A percentile compares a stretch with the other conserved stretches of the same genome.
These are phyloP conservation scores for Tuber aestivum DNA, from an alignment of 495 filamentous ascomycete genomes.

Conservation along the genomic window DNA sequence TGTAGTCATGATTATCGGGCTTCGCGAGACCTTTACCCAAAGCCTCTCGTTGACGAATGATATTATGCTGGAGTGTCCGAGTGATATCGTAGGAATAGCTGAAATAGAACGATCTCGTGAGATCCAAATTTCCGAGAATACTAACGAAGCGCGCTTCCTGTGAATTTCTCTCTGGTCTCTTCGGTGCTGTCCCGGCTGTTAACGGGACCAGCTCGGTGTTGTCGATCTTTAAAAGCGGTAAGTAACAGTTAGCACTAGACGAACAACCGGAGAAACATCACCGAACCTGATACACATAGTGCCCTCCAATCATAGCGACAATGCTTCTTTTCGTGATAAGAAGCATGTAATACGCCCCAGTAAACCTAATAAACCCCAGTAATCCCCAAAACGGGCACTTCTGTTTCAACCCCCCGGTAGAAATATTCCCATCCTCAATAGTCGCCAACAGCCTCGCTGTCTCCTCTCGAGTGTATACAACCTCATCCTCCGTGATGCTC, in stretches of 20 bases:
- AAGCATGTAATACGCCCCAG: constrained; percentile 95
- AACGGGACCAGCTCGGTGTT: constrained; percentile 89
- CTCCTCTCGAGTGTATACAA: constrained; percentile 84
- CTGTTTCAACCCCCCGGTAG: constrained; percentile 81
- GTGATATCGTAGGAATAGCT: constrained; percentile 98
- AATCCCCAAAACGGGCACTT: constrained; percentile 90
- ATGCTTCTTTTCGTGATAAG: constrained; percentile 92
- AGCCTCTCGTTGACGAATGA: constrained; percentile 68
- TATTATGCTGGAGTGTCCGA: constrained; percentile 84
- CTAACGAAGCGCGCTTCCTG: constrained; percentile 85
- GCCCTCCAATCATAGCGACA: constrained; percentile 90
- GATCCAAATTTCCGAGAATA: constrained; percentile 83
- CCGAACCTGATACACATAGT: constrained; percentile 74
- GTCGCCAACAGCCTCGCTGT: constrained; percentile 88
- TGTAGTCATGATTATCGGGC: constrained; percentile 60
- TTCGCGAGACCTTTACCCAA: constrained; percentile 58
- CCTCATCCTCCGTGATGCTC: constrained; percentile 84
- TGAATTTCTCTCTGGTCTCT: constrained; percentile 69
- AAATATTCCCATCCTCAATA: constrained; percentile 92
- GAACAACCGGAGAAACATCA: not conserved
- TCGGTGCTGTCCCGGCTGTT: constrained; percentile 55
- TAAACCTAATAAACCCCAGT: constrained; percentile 91
- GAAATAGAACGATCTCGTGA: constrained; percentile 91
- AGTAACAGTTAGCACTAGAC: not conserved
- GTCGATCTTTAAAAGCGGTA: constrained; percentile 53